These are phyloP conservation scores for Nicotiana tabacum DNA, from an alignment of 257 asterid species.

Conservation along the genomic window DNA sequence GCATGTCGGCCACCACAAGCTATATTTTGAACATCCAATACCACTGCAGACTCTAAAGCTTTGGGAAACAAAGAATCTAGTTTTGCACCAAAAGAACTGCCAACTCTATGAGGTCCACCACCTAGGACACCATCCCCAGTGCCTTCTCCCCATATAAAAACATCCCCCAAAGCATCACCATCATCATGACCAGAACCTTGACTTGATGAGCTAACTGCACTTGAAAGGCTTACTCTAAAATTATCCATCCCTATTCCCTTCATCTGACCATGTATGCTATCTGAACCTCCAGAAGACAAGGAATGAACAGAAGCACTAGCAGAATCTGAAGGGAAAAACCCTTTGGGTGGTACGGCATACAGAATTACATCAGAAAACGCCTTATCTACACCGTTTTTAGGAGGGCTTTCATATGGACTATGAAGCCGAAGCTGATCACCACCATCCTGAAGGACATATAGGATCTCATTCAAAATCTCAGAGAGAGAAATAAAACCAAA, in stretches of 20 bases:
- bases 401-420: conserved; percentile 85
- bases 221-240: conserved; percentile 91
- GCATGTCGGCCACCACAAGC: conserved; percentile 92
- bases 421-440: conserved; percentile 64
- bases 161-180: conserved; percentile 90
- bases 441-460: conserved; percentile 53
- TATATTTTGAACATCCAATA: conserved; percentile 80
- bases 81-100: conserved; percentile 40
- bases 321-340: conserved; percentile 68
- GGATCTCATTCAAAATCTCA: conserved; percentile 20
- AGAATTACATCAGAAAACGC: conserved; percentile 65
- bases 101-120: conserved; percentile 60
- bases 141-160: conserved; percentile 93
- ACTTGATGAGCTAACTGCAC: conserved; percentile 96
- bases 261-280: conserved; percentile 66
- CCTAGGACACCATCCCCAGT: conserved; percentile 77
- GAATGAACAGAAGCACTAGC: conserved; percentile 68
- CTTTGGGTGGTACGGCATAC: conserved; percentile 74
- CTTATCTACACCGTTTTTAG: conserved; percentile 66
- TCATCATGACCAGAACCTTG: conserved; percentile 98
- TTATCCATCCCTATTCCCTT: conserved; percentile 77
- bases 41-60: conserved; percentile 87
- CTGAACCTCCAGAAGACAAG: conserved; percentile 83
- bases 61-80: conserved; percentile 74
- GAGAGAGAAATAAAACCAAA: neutral